These are phyloP conservation scores for Verbascum thapsus DNA, from an alignment of 257 asterid genomes.

Conservation along the genomic window DNA sequence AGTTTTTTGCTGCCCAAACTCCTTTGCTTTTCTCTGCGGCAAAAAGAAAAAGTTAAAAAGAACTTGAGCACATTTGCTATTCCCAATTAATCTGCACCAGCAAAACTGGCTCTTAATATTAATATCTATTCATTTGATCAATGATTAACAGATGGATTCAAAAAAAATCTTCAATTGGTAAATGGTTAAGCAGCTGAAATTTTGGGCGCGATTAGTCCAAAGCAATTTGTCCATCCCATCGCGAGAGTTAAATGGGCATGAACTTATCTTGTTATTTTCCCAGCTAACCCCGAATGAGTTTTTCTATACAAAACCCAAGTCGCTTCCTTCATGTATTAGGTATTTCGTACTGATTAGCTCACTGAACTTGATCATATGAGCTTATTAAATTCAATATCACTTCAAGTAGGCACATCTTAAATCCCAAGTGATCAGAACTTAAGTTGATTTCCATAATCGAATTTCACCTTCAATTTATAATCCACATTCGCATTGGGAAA, in stretches of 20 bases:
- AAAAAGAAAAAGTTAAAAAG: not conserved
- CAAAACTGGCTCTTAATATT: not conserved
- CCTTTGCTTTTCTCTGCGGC: conserved; percentile 73
- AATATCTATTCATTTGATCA: too few relatives aligned
- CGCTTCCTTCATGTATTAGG: not conserved
- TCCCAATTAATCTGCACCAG: not conserved
- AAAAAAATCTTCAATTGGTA: too few relatives aligned
- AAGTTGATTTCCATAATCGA: not conserved
- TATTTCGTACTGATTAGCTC: not conserved
- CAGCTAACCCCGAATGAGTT: not conserved
- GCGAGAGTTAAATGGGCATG: not conserved
- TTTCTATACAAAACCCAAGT: not conserved
- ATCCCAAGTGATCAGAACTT: not conserved
- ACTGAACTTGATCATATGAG: not conserved
- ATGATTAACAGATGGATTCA: too few relatives aligned
- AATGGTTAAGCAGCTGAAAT: too few relatives aligned
- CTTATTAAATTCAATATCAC: not conserved
- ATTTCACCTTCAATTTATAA: not conserved
- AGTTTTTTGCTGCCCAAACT: conserved; percentile 53
- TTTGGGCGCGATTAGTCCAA: too few relatives aligned
- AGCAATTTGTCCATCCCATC: too few relatives aligned
- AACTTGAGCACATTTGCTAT: not conserved
- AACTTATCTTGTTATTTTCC: not conserved
- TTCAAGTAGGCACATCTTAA: not conserved
- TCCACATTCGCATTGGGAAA: not conserved